Conservation (phyloP, 768 basidiomycete genomes). For the Suillus tomentosus region DNA sequence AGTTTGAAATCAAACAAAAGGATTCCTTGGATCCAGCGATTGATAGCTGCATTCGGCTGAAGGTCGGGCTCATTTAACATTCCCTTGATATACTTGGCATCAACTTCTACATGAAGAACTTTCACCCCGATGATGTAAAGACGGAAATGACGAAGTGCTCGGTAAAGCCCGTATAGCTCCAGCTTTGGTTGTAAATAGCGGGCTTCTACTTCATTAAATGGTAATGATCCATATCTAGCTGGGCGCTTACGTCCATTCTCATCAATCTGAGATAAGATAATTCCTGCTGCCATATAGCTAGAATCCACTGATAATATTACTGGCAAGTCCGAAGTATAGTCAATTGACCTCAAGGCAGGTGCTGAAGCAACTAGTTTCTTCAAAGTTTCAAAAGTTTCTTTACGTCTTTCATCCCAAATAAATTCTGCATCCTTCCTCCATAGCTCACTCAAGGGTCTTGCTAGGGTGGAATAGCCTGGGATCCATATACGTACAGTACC, state of each 20-base stretch:
- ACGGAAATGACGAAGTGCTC: constrained; percentile 30
- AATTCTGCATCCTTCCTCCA: too few species aligned
- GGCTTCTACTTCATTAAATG: constrained; percentile 30
- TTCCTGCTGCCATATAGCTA: too few species aligned
- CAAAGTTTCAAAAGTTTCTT: too few species aligned
- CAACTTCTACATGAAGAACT: constrained; percentile 22
- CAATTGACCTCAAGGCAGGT: too few species aligned
- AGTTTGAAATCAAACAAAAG: constrained; percentile 32
- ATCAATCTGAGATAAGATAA: too few species aligned
- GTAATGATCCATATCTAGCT: constrained; percentile 40
- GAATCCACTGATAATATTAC: too few species aligned
- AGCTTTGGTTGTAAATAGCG: constrained; percentile 27
- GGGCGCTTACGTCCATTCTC: constrained; percentile 13
- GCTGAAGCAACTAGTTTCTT: too few species aligned
- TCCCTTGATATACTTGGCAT: constrained; percentile 35
- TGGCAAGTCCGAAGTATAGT: too few species aligned
- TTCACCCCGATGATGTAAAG: constrained; percentile 8
- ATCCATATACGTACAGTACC: neutral
- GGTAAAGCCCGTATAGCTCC: constrained; percentile 27
- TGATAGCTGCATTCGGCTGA: too few species aligned
- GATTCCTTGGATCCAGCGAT: constrained; percentile 13
- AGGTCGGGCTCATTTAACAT: constrained; percentile 27
- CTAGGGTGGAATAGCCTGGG: too few species aligned
- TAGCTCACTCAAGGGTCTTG: too few species aligned
- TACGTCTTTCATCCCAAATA: too few species aligned